A percentile compares a stretch with the other conserved stretches of the same genome.
Evolutionary conservation across 495 filamentous ascomycete species (phyloP).

Genomic region (Penicillium silybi): DNA sequence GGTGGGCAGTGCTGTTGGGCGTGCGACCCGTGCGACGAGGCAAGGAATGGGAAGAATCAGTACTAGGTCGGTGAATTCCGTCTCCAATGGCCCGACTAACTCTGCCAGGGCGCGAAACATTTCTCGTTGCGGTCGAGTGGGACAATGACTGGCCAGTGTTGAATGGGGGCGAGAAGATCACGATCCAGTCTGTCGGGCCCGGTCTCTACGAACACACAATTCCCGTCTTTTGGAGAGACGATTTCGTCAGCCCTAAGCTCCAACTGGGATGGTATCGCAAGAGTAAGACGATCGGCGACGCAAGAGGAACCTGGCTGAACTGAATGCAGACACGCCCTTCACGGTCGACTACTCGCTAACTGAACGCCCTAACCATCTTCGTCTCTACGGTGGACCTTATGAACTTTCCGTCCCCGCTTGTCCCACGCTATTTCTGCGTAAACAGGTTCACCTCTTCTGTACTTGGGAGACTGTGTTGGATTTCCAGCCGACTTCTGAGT

Average conservation of each 20-base stretch:
- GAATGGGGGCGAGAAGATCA: slow-evolving; percentile 39
- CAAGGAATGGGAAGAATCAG: slow-evolving; percentile 33
- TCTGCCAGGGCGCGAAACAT: slow-evolving; percentile 41
- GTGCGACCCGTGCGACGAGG: slow-evolving; percentile 32
- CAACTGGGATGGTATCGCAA: slow-evolving; percentile 44
- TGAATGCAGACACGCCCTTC: slow-evolving; percentile 24
- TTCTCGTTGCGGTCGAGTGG: slow-evolving; percentile 44
- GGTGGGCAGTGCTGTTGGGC: slow-evolving; percentile 46
- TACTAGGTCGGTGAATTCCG: slow-evolving; percentile 25
- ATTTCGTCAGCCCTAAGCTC: slow-evolving; percentile 25
- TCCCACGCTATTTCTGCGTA: slow-evolving; percentile 42
- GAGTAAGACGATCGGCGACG: slow-evolving; percentile 17
- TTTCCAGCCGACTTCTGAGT: slow-evolving; percentile 24
- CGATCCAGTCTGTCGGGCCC: slow-evolving; percentile 28
- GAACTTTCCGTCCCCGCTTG: slow-evolving; percentile 36
- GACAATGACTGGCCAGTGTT: slow-evolving; percentile 47
- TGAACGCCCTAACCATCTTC: slow-evolving; percentile 31
- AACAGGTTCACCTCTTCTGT: slow-evolving; percentile 35
- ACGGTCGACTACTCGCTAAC: slow-evolving; percentile 34
- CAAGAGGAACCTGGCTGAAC: background rate
- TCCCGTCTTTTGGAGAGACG: slow-evolving; percentile 35
- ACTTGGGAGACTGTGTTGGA: slow-evolving; percentile 32
- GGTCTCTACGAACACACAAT: slow-evolving; percentile 21
- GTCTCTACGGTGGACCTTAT: slow-evolving; percentile 40
- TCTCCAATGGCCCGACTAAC: background rate